Conservation (phyloP, 2,329 filamentous ascomycete genomes). For the Talaromyces sp. region DNA sequence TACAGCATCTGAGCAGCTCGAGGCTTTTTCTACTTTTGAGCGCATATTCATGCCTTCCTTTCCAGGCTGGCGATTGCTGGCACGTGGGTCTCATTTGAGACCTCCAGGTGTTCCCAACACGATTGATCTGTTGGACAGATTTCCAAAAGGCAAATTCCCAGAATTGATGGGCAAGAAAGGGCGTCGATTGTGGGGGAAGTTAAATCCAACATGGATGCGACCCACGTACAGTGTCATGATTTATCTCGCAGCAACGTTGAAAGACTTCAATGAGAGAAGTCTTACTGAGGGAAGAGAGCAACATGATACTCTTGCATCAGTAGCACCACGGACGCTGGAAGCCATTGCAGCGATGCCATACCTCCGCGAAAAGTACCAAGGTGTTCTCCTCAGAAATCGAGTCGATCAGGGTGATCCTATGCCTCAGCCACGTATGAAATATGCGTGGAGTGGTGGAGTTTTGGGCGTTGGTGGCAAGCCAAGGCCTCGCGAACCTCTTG, state of each 20-base stretch:
- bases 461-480: constrained; percentile 28
- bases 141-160: constrained; percentile 22
- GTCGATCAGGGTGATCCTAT: constrained; percentile 25
- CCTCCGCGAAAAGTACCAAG: constrained; percentile 40
- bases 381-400: constrained; percentile 35
- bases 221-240: constrained; percentile 46
- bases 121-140: constrained; percentile 33
- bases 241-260: constrained; percentile 40
- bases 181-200: constrained; percentile 33
- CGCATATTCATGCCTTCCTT: constrained; percentile 72
- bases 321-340: constrained; percentile 36
- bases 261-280: constrained; percentile 35
- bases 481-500: constrained; percentile 14
- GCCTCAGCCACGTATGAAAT: constrained; percentile 20
- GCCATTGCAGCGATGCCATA: constrained; percentile 39
- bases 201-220: constrained; percentile 40
- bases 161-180: constrained; percentile 31
- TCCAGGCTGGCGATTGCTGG: constrained; percentile 62
- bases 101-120: constrained; percentile 28
- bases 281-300: constrained; percentile 32
- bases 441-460: constrained; percentile 36
- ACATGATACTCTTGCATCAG: constrained; percentile 27
- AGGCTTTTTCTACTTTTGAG: constrained; percentile 73
- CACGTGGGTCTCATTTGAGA: constrained; percentile 31
- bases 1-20: constrained; percentile 50